Conservation (phyloP, 352 stramenopile genomes). For the Saprolegnia parasitica region DNA sequence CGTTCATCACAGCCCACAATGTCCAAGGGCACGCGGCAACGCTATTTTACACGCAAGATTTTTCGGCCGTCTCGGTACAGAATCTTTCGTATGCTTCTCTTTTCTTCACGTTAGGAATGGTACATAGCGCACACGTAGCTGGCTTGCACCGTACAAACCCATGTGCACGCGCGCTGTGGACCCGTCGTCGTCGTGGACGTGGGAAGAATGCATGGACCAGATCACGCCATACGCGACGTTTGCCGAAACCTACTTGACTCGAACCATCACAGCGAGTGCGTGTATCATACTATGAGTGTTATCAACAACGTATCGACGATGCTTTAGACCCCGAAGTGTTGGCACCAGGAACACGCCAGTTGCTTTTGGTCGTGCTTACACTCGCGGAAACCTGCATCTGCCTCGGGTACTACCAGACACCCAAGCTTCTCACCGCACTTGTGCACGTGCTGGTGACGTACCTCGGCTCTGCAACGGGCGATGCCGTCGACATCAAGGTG, state of each 20-base stretch:
- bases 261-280: not conserved
- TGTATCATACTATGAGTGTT: too few species aligned
- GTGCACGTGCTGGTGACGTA: not conserved
- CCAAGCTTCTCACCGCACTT: not conserved
- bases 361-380: not conserved
- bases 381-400: not conserved
- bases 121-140: not conserved
- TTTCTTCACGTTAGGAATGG: not conserved
- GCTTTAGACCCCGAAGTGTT: too few species aligned
- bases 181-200: not conserved
- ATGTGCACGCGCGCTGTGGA: not conserved
- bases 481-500: not conserved
- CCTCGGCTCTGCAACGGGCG: not conserved
- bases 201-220: constrained; percentile 1
- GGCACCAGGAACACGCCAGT: not conserved
- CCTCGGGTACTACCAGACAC: not conserved
- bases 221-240: not conserved
- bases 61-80: not conserved
- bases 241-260: not conserved
- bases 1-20: not conserved
- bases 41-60: not conserved
- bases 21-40: not conserved
- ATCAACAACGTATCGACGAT: too few species aligned
- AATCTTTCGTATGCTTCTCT: too few species aligned
- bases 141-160: not conserved